Evolutionary conservation across 441 rosid species (phyloP).

Genomic region (Capsella rubella): DNA sequence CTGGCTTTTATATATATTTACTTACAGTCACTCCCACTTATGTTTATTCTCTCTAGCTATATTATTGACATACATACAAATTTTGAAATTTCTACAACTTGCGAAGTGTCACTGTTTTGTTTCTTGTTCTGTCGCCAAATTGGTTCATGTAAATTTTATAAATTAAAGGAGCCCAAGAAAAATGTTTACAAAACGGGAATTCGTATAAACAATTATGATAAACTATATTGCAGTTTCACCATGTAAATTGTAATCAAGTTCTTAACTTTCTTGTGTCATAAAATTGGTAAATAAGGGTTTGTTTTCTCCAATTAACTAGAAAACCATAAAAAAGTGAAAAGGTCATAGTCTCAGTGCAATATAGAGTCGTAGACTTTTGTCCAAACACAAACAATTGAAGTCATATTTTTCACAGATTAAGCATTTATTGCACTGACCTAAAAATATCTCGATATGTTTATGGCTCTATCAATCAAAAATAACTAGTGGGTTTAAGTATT

Average conservation of each 20-base stretch:
- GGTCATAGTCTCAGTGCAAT: slow-evolving; percentile 26
- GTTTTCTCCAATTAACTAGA: background rate
- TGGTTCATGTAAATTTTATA: background rate
- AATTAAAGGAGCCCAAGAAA: background rate
- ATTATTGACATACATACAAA: background rate
- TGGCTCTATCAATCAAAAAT: slow-evolving; percentile 24
- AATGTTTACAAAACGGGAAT: too few species aligned
- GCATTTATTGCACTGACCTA: slow-evolving; percentile 80
- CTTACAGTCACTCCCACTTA: slow-evolving; percentile 9
- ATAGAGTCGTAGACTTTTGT: slow-evolving; percentile 55
- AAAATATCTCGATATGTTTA: slow-evolving; percentile 29
- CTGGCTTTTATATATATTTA: background rate
- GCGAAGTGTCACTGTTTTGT: background rate
- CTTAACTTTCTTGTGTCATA: background rate
- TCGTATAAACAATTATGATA: background rate
- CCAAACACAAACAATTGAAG: slow-evolving; percentile 59
- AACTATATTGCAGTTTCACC: too few species aligned
- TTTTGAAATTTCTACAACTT: background rate
- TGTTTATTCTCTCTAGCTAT: background rate
- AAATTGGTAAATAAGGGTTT: background rate
- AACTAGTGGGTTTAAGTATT: slow-evolving; percentile 19
- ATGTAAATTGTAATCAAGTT: too few species aligned
- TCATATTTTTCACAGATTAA: slow-evolving; percentile 70
- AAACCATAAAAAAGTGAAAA: background rate
- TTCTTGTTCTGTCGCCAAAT: background rate